These are phyloP conservation scores for Saturnispora sanitii DNA, from an alignment of 805 yeast genomes.

Conservation along the genomic window DNA sequence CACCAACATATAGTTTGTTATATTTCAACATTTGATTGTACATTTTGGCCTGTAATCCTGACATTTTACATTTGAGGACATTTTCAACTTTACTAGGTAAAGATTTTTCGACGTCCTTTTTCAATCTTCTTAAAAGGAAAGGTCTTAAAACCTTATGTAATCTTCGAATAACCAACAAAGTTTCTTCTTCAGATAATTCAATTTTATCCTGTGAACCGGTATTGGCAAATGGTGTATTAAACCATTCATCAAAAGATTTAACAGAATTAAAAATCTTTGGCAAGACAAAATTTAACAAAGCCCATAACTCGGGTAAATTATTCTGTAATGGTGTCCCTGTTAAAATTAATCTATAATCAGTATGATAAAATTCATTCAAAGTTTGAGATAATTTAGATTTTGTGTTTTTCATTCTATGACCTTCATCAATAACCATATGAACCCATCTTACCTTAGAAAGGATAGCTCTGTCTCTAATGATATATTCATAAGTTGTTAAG, in stretches of 20 bases:
- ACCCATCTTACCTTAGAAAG: constrained; percentile 64
- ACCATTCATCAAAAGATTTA: constrained; percentile 83
- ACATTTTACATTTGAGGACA: constrained; percentile 69
- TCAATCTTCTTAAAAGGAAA: constrained; percentile 71
- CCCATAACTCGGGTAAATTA: constrained; percentile 81
- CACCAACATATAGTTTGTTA: constrained; percentile 56
- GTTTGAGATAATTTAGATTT: constrained; percentile 66
- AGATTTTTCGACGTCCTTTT: constrained; percentile 80
- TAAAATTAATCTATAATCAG: constrained; percentile 68
- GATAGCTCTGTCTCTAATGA: constrained; percentile 66
- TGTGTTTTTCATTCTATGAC: constrained; percentile 80
- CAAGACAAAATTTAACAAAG: constrained; percentile 67
- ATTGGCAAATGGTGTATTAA: constrained; percentile 79
- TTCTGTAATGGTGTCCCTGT: constrained; percentile 87
- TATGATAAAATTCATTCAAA: constrained; percentile 58
- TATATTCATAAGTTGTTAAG: constrained; percentile 74
- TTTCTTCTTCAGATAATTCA: constrained; percentile 79
- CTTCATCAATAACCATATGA: constrained; percentile 86
- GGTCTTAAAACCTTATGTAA: constrained; percentile 82
- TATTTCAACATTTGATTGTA: constrained; percentile 75
- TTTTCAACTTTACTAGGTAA: constrained; percentile 78
- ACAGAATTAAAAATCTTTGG: constrained; percentile 82
- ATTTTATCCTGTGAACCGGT: constrained; percentile 76
- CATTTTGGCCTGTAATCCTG: constrained; percentile 58
- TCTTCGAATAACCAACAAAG: constrained; percentile 71